Evolutionary conservation across 2,329 filamentous ascomycete species (phyloP), one percentile per base, ranked within the genome.

Genomic region (Fusarium proliferatum): DNA sequence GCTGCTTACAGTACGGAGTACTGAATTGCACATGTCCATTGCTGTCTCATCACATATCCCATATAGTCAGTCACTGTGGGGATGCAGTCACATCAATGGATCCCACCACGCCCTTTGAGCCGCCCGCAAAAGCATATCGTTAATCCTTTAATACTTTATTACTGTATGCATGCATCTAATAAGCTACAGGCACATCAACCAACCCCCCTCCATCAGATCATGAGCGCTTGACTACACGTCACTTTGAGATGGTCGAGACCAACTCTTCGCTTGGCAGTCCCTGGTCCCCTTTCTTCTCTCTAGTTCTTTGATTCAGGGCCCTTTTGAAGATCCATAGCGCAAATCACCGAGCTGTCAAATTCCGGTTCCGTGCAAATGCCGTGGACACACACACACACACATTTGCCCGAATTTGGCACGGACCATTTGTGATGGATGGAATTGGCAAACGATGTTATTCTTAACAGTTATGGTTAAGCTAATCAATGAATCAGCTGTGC

Each of bases 191-290:
- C 42, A 69, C 60, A 55, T 30, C 55, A 59, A 53, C 58, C 49
- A 51, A 63, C 56, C 43, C 49, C 59, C 61, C 61, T 61, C 64
- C 70, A 68, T 76, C 74, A 72, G 67, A 74, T 67, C 65, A 74
- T 77, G 49, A 56, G 36, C 42, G 34, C 26, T 45, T 61, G 61
- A 45, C 64, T 51, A 65, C 67, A 72, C 68, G 71, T 74, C 66
- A 71, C 72, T 63, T 65, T 61, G 61, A 75, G 68, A 46, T 61
- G 42, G 61, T 57, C 72, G 57, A 49, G 70, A 63, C 46, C 59
- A 36, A n/a, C 10, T 21, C 33, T 57, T 72, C 48, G 52, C 45
- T 61, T 30, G n/a, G 9, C 21, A 52, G 36, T 36, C 49, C 41
- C 62, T 63, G 38, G 61, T 53, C 51, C 36, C 45, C 51, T 67